phyloP scores from a whole-genome alignment of 1,284 basidiomycete genomes.

The Apiotrichum akiyoshidainum region DNA sequence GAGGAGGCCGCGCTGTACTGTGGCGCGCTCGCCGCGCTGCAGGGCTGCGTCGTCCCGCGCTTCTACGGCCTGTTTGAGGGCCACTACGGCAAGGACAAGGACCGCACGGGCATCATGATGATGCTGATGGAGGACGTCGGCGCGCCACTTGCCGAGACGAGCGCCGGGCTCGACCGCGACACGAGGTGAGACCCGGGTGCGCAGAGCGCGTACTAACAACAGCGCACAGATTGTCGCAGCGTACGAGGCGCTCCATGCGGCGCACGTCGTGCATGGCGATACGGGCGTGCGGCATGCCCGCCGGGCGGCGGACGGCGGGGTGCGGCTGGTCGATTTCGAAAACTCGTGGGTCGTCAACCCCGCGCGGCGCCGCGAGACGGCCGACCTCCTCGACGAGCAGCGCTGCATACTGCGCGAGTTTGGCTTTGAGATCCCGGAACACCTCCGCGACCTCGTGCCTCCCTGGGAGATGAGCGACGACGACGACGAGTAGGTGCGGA shows the following conservation, averaged over 20 bases:
- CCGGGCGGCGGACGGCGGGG: background rate
- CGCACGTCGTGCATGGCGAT: constrained; percentile 10
- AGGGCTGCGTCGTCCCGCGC: constrained; percentile 4
- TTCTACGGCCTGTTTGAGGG: constrained; percentile 11
- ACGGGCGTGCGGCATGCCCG: constrained; percentile 5
- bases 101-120: background rate
- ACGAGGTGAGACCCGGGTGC: background rate
- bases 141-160: background rate
- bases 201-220: background rate
- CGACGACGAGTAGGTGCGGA: background rate
- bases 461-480: constrained; percentile 8
- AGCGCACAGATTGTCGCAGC: constrained; percentile 1
- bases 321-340: constrained; percentile 7
- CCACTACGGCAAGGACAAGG: background rate
- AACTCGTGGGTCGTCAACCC: constrained; percentile 7
- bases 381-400: constrained; percentile 10
- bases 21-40: background rate
- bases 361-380: background rate
- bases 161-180: background rate
- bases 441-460: constrained; percentile 6
- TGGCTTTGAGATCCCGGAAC: constrained; percentile 2
- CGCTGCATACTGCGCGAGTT: constrained; percentile 10
- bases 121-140: constrained; percentile 11
- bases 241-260: constrained; percentile 7
- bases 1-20: constrained; percentile 10